Percentiles rank a stretch among this genome's conserved stretches.
Conservation (phyloP, 441 rosid species). For the Adansonia madagascariensis region DNA sequence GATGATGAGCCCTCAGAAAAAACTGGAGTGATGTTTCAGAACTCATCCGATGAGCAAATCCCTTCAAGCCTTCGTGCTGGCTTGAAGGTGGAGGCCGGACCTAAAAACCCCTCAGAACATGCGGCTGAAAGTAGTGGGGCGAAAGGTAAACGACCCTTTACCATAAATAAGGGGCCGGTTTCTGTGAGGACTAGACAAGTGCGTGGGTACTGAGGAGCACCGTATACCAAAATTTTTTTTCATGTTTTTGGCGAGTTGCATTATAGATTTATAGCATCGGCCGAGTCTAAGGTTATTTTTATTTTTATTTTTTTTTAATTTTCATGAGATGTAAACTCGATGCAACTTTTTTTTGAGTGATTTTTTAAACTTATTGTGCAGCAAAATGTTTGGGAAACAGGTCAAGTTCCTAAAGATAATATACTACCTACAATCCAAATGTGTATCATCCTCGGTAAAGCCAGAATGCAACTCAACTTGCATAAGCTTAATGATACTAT, state of each 20-base stretch:
- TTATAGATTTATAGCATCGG: background rate
- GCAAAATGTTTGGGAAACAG: background rate
- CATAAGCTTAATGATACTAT: background rate
- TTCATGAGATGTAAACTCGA: background rate
- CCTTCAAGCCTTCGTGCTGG: constrained; percentile 47
- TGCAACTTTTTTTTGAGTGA: background rate
- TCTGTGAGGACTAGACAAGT: constrained; percentile 65
- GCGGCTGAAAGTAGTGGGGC: constrained; percentile 37
- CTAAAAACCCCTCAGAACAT: constrained; percentile 32
- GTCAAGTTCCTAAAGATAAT: background rate
- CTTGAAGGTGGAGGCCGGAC: constrained; percentile 34
- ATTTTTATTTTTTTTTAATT: background rate
- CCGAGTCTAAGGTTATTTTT: constrained; percentile 1
- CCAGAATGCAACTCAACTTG: background rate
- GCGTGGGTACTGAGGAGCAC: constrained; percentile 56
- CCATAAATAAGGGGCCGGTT: constrained; percentile 47
- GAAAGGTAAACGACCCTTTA: constrained; percentile 31
- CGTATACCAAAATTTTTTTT: constrained; percentile 3
- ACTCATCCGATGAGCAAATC: constrained; percentile 26
- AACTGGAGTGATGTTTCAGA: background rate
- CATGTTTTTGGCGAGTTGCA: constrained; percentile 21
- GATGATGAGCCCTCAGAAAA: background rate
- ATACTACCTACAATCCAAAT: background rate
- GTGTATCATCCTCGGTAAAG: background rate
- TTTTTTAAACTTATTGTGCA: constrained; percentile 14